Evolutionary conservation across 2,329 filamentous ascomycete species (phyloP).

Genomic region (Whalleya microplaca): DNA sequence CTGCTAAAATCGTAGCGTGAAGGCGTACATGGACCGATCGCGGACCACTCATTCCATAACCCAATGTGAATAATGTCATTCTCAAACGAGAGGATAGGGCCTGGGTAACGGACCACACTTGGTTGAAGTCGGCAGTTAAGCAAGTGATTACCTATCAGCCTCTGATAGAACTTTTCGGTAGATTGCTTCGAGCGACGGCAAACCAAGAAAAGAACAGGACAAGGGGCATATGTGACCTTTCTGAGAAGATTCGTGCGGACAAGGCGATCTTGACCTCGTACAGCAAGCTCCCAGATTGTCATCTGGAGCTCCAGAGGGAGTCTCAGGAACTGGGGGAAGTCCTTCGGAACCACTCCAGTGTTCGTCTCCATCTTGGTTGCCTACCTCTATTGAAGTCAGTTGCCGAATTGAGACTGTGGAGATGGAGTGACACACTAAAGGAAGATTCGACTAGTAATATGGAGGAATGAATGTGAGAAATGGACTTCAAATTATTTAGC

Average conservation of each 20-base stretch:
- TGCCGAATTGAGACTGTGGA: too few relatives aligned
- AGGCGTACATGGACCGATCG: background rate
- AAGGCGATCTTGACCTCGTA: background rate
- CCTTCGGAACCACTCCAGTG: too few relatives aligned
- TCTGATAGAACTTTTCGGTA: background rate
- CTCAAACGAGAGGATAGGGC: conserved; percentile 5
- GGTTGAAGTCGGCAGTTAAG: too few relatives aligned
- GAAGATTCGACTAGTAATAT: too few relatives aligned
- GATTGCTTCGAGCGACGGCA: background rate
- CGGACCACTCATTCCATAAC: background rate
- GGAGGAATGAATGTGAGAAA: too few relatives aligned
- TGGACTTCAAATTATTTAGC: too few relatives aligned
- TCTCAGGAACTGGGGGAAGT: background rate
- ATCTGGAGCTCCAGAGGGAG: background rate
- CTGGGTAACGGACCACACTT: background rate
- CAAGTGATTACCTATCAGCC: background rate
- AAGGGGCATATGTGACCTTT: background rate
- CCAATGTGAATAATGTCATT: conserved; percentile 1
- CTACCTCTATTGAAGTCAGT: too few relatives aligned
- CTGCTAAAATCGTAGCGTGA: too few relatives aligned
- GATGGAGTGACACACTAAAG: too few relatives aligned
- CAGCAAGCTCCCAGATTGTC: conserved; percentile 3
- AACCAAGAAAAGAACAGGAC: conserved; percentile 7
- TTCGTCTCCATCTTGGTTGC: too few relatives aligned
- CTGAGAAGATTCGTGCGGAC: background rate